Evolutionary conservation across 345 rosid species (phyloP), one percentile per base, ranked within the genome.

Genomic region (Gossypium raimondii): DNA sequence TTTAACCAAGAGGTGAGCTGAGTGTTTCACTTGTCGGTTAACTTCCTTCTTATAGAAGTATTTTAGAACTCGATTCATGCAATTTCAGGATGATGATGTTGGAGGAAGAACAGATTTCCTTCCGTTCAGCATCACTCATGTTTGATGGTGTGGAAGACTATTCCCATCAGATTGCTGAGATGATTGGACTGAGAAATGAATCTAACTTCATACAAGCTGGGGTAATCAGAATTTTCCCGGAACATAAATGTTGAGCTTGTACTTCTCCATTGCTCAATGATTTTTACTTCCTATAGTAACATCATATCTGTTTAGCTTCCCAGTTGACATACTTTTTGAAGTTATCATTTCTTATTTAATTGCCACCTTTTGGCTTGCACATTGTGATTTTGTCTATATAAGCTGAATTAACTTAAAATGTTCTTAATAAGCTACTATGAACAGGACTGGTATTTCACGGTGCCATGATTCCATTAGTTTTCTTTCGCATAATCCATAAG

Each of bases 111-210:
- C 98, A 93, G 79, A 92, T 96, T 76, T 93, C 99, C 16, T 96
- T 96, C 66, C 91, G 97, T 38, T 93, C 99, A 25, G 91, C 93
- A 44, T 88, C 97, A 38, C 87, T 78, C 68, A 93, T 87, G 89
- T 93, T 82, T 84, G 97, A 96, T 83, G 93, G 97, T 45, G 86
- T 96, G 66, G 99, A 96, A 88, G 99, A 96, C 73, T 96, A 96
- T 84, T 91, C 99, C 0, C 98, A 93, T 83, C 99, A 96, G 82
- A 93, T 96, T 60, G 99, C 99, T 6, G 87, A 93, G 83, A 96
- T 96, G 93, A 92, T 93, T 68, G 99, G 99, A 22, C 83, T 96
- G 68, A 87, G 89, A 82, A 93, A 87, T 29, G 97, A 89, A 79
- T 90, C 93, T 70, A 89, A 87, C 78, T 87, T 96, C 70, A 79